Evolutionary conservation across 2,329 filamentous ascomycete species (phyloP).

Genomic region (Aspergillus piperis): DNA sequence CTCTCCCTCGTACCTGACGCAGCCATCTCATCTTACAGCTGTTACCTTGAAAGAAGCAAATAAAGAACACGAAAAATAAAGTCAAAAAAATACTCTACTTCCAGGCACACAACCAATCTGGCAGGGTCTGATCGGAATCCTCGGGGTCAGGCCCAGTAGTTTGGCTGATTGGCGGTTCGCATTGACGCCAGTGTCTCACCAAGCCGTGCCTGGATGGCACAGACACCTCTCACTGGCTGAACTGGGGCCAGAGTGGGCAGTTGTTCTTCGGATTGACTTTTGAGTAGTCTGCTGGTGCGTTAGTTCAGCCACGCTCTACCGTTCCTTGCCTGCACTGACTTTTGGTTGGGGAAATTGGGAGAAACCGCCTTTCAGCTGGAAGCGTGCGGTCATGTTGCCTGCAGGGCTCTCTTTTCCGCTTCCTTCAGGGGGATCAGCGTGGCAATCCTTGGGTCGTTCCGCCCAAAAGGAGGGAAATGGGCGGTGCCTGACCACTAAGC

Average conservation of each 20-base stretch:
- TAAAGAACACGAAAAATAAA: not conserved
- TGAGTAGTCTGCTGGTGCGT: not conserved
- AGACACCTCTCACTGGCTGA: not conserved
- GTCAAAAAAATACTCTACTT: not conserved
- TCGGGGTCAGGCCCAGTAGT: not conserved
- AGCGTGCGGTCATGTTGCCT: not conserved
- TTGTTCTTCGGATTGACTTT: conserved; percentile 4
- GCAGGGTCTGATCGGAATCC: not conserved
- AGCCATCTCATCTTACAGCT: not conserved
- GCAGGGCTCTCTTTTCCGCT: conserved; percentile 6
- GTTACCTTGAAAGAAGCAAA: not conserved
- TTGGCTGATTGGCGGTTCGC: conserved; percentile 7
- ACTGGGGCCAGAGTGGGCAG: not conserved
- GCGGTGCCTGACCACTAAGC: not conserved
- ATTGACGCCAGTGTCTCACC: conserved; percentile 7
- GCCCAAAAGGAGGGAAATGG: not conserved
- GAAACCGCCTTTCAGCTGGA: too few relatives aligned
- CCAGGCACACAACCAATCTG: not conserved
- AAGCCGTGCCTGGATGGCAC: not conserved
- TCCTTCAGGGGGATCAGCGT: not conserved
- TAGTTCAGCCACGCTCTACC: not conserved
- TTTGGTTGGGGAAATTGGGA: not conserved
- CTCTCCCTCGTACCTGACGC: not conserved
- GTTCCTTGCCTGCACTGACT: not conserved
- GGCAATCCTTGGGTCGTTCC: not conserved